phyloP scores from a whole-genome alignment of 306 rosid genomes.

The Vigna unguiculata region DNA sequence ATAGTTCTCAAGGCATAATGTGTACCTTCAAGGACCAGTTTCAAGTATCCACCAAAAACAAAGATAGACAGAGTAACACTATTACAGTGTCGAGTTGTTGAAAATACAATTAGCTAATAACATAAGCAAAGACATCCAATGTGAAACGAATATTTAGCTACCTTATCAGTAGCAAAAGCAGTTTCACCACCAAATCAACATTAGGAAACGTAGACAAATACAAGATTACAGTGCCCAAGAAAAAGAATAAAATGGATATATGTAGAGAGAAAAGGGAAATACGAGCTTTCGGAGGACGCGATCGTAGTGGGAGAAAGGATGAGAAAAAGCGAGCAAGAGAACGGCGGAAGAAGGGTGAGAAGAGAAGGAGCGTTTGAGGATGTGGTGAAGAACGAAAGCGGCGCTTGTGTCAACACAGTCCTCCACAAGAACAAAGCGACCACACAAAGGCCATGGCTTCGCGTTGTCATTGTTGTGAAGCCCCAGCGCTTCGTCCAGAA shows the following conservation, averaged over 20 bases:
- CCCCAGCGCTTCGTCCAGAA: constrained; percentile 78
- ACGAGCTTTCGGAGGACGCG: constrained; percentile 88
- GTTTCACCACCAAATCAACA: constrained; percentile 14
- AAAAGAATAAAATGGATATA: background rate
- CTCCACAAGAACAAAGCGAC: constrained; percentile 69
- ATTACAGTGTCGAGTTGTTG: background rate
- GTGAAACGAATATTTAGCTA: background rate
- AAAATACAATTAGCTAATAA: background rate
- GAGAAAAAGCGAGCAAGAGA: constrained; percentile 76
- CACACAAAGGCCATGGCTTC: constrained; percentile 49
- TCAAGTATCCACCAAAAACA: background rate
- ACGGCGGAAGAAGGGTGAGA: constrained; percentile 60
- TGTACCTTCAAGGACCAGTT: background rate
- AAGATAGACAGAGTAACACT: background rate
- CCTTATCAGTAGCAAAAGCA: background rate
- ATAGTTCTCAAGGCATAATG: background rate
- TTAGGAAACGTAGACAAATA: background rate
- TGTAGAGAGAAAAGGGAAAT: constrained; percentile 25
- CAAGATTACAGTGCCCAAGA: background rate
- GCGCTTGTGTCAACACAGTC: constrained; percentile 86
- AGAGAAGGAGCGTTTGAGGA: constrained; percentile 72
- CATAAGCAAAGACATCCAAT: constrained; percentile 8
- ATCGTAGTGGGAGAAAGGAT: constrained; percentile 79
- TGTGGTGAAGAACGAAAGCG: constrained; percentile 86
- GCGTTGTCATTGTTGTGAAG: constrained; percentile 28